These are phyloP conservation scores for Salix caprea DNA, from an alignment of 345 rosid species.

Conservation along the genomic window DNA sequence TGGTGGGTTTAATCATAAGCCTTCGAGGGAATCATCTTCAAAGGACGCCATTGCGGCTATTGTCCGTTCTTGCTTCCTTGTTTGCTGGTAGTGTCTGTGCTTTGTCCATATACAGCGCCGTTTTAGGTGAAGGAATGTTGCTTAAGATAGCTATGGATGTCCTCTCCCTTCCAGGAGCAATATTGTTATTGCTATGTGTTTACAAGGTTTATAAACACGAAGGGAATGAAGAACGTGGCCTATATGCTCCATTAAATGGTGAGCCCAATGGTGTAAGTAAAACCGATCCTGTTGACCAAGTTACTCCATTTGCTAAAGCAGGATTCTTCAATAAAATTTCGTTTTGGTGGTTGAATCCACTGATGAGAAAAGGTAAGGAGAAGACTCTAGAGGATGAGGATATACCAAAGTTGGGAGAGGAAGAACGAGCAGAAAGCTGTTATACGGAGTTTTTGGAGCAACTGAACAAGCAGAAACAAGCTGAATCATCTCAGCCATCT, in stretches of 20 bases:
- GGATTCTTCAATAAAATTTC: conserved; percentile 60
- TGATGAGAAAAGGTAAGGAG: conserved; percentile 66
- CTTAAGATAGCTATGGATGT: conserved; percentile 42
- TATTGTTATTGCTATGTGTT: conserved; percentile 49
- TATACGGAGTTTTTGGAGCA: conserved; percentile 53
- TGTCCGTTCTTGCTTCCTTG: conserved; percentile 52
- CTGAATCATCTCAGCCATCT: conserved; percentile 40
- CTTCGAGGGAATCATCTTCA: conserved; percentile 34
- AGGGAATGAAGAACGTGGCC: conserved; percentile 28
- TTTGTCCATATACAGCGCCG: conserved; percentile 37
- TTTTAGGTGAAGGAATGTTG: conserved; percentile 19
- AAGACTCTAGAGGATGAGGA: conserved; percentile 68
- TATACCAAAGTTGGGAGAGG: conserved; percentile 52
- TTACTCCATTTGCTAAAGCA: conserved; percentile 52
- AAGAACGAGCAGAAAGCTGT: conserved; percentile 72
- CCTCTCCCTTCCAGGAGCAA: conserved; percentile 55
- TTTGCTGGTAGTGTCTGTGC: conserved; percentile 39
- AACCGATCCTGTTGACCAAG: conserved; percentile 24
- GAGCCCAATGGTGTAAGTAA: conserved; percentile 32
- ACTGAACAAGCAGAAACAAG: conserved; percentile 44
- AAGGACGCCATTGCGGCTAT: conserved; percentile 34
- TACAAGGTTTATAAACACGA: conserved; percentile 33
- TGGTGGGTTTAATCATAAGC: conserved; percentile 45
- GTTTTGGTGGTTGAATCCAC: conserved; percentile 85
- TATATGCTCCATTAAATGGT: conserved; percentile 54